phyloP scores from a whole-genome alignment of 345 rosid species.

The Trapa incisa region DNA sequence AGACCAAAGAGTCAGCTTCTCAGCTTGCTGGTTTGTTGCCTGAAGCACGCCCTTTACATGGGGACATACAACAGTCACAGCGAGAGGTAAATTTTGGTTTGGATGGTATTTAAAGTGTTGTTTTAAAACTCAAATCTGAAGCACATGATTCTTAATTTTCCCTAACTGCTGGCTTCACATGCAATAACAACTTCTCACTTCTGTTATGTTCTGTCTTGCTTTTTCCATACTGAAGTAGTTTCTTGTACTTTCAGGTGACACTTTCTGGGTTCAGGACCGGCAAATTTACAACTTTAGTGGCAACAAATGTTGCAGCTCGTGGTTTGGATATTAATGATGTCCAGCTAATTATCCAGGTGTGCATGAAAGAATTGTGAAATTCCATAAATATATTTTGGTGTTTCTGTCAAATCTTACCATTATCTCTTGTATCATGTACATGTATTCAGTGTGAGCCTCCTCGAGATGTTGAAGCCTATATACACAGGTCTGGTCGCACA shows the following conservation, averaged over 20 bases:
- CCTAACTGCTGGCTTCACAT: neutral
- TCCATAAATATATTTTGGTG: neutral
- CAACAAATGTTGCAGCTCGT: conserved; percentile 95
- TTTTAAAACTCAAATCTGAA: neutral
- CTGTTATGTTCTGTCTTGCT: neutral
- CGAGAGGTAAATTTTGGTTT: conserved; percentile 53
- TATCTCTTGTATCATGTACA: conserved; percentile 2
- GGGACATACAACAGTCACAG: conserved; percentile 84
- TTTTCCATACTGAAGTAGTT: neutral
- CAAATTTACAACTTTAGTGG: conserved; percentile 78
- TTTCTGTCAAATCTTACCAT: neutral
- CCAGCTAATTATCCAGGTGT: conserved; percentile 90
- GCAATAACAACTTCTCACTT: neutral
- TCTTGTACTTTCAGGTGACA: conserved; percentile 45
- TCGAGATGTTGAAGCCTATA: conserved; percentile 90
- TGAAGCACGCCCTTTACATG: conserved; percentile 85
- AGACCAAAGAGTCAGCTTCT: conserved; percentile 78
- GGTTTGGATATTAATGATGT: conserved; percentile 94
- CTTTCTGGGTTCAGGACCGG: conserved; percentile 86
- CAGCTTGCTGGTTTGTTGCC: conserved; percentile 75
- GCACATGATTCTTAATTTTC: neutral
- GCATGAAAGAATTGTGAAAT: neutral
- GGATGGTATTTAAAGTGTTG: neutral
- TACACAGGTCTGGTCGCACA: conserved; percentile 96
- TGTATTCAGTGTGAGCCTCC: conserved; percentile 82